Evolutionary conservation across 805 yeast species (phyloP).

Genomic region (Kodamaea fukazawae): DNA sequence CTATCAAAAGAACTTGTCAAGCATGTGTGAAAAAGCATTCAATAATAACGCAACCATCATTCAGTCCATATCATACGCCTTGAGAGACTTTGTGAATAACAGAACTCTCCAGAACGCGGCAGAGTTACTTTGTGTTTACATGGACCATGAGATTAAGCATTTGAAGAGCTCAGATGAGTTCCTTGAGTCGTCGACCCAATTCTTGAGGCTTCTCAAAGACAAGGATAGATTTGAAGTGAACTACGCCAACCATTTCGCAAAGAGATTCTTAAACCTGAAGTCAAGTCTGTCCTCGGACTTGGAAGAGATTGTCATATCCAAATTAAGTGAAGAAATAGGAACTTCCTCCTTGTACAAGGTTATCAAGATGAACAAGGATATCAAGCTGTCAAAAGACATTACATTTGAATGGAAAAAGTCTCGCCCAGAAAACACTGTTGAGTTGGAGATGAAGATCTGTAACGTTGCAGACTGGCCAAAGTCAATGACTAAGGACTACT

Average conservation of each 20-base stretch:
- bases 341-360: constrained; percentile 73
- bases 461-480: constrained; percentile 46
- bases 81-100: constrained; percentile 60
- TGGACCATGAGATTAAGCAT: constrained; percentile 41
- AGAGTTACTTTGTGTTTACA: constrained; percentile 38
- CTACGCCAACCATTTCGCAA: constrained; percentile 84
- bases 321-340: constrained; percentile 74
- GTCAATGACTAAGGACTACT: constrained; percentile 44
- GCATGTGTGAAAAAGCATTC: constrained; percentile 48
- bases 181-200: constrained; percentile 53
- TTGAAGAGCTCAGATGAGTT: constrained; percentile 34
- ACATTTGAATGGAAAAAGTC: constrained; percentile 38
- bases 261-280: constrained; percentile 53
- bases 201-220: constrained; percentile 70
- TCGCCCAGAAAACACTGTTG: constrained; percentile 19
- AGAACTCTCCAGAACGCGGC: constrained; percentile 28
- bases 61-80: constrained; percentile 57
- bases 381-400: constrained; percentile 45
- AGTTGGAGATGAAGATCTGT: constrained; percentile 42
- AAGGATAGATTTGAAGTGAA: constrained; percentile 84
- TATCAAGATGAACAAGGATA: constrained; percentile 85
- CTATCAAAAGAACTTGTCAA: constrained; percentile 50
- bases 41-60: constrained; percentile 47
- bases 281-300: constrained; percentile 49
- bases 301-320: constrained; percentile 66